Conservation (phyloP, 441 rosid genomes). For the Corymbia citriodora region DNA sequence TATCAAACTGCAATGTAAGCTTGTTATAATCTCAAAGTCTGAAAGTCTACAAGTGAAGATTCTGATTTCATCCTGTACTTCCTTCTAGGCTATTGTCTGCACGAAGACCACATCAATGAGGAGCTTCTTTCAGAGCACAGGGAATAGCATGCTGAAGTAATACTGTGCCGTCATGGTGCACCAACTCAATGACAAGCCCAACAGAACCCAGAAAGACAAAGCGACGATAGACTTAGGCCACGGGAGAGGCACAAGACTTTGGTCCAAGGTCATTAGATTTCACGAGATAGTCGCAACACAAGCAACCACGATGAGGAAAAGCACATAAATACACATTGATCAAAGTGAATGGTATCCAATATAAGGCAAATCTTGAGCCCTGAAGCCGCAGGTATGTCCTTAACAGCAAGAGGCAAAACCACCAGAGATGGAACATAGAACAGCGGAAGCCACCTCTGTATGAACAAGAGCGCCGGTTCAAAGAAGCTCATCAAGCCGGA, state of each 20-base stretch:
- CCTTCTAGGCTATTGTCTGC: not conserved
- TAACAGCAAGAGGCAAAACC: constrained; percentile 84
- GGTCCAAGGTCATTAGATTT: not conserved
- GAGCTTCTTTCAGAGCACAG: not conserved
- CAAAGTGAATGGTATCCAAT: constrained; percentile 28
- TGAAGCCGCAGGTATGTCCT: constrained; percentile 89
- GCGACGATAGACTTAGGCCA: not conserved
- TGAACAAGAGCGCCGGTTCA: constrained; percentile 78
- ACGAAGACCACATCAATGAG: not conserved
- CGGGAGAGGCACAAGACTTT: not conserved
- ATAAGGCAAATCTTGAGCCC: constrained; percentile 89
- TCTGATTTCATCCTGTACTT: not conserved
- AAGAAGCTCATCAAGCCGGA: constrained; percentile 67
- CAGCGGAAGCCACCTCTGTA: constrained; percentile 97
- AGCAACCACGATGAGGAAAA: not conserved
- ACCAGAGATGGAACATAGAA: constrained; percentile 95
- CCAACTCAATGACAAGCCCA: not conserved
- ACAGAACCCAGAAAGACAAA: not conserved
- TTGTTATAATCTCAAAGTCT: not conserved
- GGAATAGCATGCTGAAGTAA: not conserved
- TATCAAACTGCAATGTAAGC: not conserved
- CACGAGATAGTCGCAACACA: not conserved
- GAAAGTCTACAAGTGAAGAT: not conserved
- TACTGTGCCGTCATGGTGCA: not conserved
- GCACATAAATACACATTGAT: not conserved